Evolutionary conservation across 2,329 filamentous ascomycete genomes (phyloP), one percentile per base, ranked within the genome.

Genomic region (Juglanconis oblonga): DNA sequence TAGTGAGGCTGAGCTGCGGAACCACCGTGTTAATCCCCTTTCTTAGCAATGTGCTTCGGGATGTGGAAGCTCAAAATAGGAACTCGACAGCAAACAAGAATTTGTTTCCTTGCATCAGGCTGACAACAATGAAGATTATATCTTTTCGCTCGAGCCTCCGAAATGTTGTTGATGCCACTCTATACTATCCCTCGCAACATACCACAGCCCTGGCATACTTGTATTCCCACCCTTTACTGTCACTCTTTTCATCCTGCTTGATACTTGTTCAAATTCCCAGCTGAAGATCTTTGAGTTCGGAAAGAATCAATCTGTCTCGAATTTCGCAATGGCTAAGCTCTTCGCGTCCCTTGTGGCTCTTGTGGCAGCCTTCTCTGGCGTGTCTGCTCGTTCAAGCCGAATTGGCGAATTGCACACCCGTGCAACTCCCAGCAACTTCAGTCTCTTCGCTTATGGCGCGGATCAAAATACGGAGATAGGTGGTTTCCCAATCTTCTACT

Each of bases 381-480:
- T 24, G 33, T 44, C 38, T 13, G 58, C 58, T 13, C 47, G 13
- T 3, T 53, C 58, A 29, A 38, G 6, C 33, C 8, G 14, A 5
- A 6, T 5, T 6, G 32, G 36, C 14, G 3, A 4, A 13, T 8
- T 57, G 53, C 32, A 47, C 31, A 42, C 1, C 11, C 58, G 53
- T 5, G 38, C 17, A 8, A 49, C 52, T 42, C 10, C 17, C 4
- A 56, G 58, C 48, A 57, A 52, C 10, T 62, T 59, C 55, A 59
- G 59, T 36, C 56, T 62, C 29, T 62, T 62, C 36, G 59, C 59
- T 17, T 62, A 55, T 17, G 56, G 59, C 38, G 40, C 56, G 5
- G 35, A 36, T 7, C 2, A 31, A 13, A 13, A 55, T 1, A 58
- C 38, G 31, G 52, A 44, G 0, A 59, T 62, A 9, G 59, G 59